Conservation (phyloP, 164 flowering plant species). For the Umbilicus rupestris region DNA sequence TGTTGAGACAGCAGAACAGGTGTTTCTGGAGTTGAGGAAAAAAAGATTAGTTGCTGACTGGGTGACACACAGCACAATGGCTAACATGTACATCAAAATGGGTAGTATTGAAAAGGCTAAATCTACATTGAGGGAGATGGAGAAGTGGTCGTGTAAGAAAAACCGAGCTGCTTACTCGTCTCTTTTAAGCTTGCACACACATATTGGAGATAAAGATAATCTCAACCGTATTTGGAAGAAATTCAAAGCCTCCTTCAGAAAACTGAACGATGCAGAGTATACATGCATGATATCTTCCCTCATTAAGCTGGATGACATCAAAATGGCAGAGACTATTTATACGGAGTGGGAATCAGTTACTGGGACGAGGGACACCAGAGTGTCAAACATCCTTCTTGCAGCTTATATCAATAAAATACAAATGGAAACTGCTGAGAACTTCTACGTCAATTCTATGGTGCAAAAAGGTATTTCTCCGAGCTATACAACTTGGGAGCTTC, state of each 20-base stretch:
- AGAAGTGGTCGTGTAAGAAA: slow-evolving; percentile 40
- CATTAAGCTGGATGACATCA: slow-evolving; percentile 51
- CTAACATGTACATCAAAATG: slow-evolving; percentile 48
- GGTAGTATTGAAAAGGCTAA: slow-evolving; percentile 47
- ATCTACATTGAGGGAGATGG: slow-evolving; percentile 60
- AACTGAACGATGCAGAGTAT: slow-evolving; percentile 75
- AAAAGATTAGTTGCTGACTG: slow-evolving; percentile 60
- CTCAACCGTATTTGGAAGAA: slow-evolving; percentile 53
- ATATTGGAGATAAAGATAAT: slow-evolving; percentile 42
- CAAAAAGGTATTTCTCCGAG: slow-evolving; percentile 41
- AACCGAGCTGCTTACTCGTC: slow-evolving; percentile 63
- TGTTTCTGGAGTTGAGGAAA: slow-evolving; percentile 41
- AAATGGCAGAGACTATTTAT: slow-evolving; percentile 57
- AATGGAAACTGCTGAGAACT: slow-evolving; percentile 52
- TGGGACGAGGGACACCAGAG: slow-evolving; percentile 44
- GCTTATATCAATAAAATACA: slow-evolving; percentile 46
- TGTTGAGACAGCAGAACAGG: slow-evolving; percentile 49
- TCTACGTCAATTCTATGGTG: slow-evolving; percentile 31
- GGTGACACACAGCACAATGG: slow-evolving; percentile 65
- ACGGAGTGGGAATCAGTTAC: slow-evolving; percentile 70
- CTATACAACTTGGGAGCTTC: slow-evolving; percentile 79
- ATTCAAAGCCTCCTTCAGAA: slow-evolving; percentile 48
- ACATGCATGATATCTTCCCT: slow-evolving; percentile 63
- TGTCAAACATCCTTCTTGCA: slow-evolving; percentile 62
- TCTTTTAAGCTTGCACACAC: slow-evolving; percentile 55